Evolutionary conservation across 768 basidiomycete genomes (phyloP), one percentile per base, ranked within the genome.

Genomic region (Collybia nuda): DNA sequence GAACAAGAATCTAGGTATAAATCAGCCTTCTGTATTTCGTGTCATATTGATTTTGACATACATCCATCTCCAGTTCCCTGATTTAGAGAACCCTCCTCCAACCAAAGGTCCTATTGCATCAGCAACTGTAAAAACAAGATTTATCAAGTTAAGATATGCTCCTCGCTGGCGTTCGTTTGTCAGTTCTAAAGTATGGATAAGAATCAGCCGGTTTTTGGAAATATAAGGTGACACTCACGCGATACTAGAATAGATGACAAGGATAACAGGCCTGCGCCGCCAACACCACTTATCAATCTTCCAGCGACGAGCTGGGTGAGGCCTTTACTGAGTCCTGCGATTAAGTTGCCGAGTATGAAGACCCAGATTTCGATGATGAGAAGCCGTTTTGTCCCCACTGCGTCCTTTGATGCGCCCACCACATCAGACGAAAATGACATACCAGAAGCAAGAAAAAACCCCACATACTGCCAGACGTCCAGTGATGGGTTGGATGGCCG

Each of bases 31-130:
- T n/a, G 19, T 36, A n/a, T 19, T 15, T 35, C n/a, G 23, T 40
- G 12, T n/a, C 15, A 38, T 21, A 38, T 15, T 9, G 32, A 43
- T 7, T 2, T 36, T 35, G 6, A 55, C 59, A 17, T 42, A 63
- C 62, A 60, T 62, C 64, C 64, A 66, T 44, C 62, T 53, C 64
- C 64, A 66, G 26, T 66, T 59, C 15, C 61, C 64, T 9, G 62
- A 59, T 43, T 58, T 57, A 2, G 60, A 51, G 9, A 66, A 52
- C 3, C 56, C 62, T 24, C 61, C 56, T 3, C 62, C 62, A 24
- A 66, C 49, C 28, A 61, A 50, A 40, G 64, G 64, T 5, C 62
- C 64, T 8, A 62, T 40, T 17, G 61, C 57, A 39, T 66, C 62
- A n/a, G 60, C 47, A 3, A 66, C 38, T 21, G 56, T 61, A 46